phyloP scores from a whole-genome alignment of 1,284 basidiomycete species.

The Sporisorium reilianum region DNA sequence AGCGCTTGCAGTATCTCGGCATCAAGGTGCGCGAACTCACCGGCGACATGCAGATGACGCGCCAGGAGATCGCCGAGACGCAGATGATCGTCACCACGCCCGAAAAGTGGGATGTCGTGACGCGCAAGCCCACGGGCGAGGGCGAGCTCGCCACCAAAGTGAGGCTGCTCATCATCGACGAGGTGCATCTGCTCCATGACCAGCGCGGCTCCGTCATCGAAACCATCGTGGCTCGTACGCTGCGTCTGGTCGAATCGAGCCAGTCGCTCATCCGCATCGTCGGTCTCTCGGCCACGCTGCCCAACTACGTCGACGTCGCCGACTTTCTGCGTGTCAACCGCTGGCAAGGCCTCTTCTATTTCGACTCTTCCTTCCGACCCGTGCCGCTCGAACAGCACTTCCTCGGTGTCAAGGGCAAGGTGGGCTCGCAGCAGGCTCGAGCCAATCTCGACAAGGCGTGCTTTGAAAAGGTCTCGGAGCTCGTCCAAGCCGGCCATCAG shows the following conservation, averaged over 20 bases:
- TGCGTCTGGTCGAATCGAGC: constrained; percentile 92
- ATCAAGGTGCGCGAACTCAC: constrained; percentile 92
- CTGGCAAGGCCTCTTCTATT: constrained; percentile 94
- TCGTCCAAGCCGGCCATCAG: constrained; percentile 76
- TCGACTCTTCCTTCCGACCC: constrained; percentile 96
- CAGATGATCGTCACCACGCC: constrained; percentile 99
- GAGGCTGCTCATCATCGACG: constrained; percentile 96
- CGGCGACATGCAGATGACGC: constrained; percentile 99
- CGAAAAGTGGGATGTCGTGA: constrained; percentile 99
- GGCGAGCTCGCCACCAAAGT: constrained; percentile 88
- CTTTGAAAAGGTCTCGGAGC: constrained; percentile 78
- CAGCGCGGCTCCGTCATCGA: constrained; percentile 98
- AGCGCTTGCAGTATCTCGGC: constrained; percentile 88
- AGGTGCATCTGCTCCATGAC: constrained; percentile 97
- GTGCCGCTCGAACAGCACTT: constrained; percentile 98
- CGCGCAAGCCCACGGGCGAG: constrained; percentile 94
- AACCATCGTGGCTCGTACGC: constrained; percentile 94
- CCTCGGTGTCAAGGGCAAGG: constrained; percentile 92
- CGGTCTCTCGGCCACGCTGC: constrained; percentile 95
- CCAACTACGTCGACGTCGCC: constrained; percentile 96
- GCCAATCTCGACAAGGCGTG: constrained; percentile 90
- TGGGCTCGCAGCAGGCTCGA: constrained; percentile 79
- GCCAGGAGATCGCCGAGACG: constrained; percentile 91
- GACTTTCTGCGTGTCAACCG: constrained; percentile 93
- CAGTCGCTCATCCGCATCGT: constrained; percentile 98